Evolutionary conservation across 305 asterid genomes (phyloP), one percentile per base, ranked within the genome.

Genomic region (Stenogyne calaminthoides): DNA sequence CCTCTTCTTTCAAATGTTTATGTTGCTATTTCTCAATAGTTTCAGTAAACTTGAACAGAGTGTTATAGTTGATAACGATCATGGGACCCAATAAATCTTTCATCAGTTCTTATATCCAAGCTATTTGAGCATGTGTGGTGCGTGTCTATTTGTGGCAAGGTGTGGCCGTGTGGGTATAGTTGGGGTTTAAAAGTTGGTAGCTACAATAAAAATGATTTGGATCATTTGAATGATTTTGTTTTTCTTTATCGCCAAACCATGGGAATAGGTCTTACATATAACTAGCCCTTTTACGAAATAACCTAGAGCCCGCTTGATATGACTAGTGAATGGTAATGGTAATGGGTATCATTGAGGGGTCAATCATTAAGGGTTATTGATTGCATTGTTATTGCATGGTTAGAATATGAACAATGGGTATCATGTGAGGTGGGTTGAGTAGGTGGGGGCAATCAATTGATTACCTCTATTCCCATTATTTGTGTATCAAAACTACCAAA

Each of bases 91-190:
- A n/a, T 47, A 47, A 47, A n/a, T 49, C 56, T 15, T 49, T n/a
- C 58, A 37, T 32, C 34, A 29, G 56, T 57, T 72, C 56, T 66
- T 54, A 47, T 29, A 58, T 70, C 63, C 54, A 18, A 22, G 8
- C 27, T 9, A 27, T 25, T 20, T 32, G 51, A 44, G 15, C 51
- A 44, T 44, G 52, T 46, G 52, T 46, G 52, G 18, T 32, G 7
- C 14, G 51, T 44, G 16, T 12, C 16, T 44, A 6, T 12, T 0
- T 44, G 7, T 9, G 46, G 46, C 12, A 40, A 40, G 12, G 12
- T 40, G 10, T 9, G 46, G 10, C n/a, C n/a, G 12, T 40, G 10
- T 9, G 46, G 10, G 15, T 42, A 10, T 3, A n/a, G 49, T 10
- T 42, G n/a, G 49, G n/a, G 49, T 10, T 42, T 42, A 42, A 42